Percentiles rank a stretch among this genome's conserved stretches.
Conservation (phyloP, 352 stramenopile species). For the Globisporangium nagaii region DNA sequence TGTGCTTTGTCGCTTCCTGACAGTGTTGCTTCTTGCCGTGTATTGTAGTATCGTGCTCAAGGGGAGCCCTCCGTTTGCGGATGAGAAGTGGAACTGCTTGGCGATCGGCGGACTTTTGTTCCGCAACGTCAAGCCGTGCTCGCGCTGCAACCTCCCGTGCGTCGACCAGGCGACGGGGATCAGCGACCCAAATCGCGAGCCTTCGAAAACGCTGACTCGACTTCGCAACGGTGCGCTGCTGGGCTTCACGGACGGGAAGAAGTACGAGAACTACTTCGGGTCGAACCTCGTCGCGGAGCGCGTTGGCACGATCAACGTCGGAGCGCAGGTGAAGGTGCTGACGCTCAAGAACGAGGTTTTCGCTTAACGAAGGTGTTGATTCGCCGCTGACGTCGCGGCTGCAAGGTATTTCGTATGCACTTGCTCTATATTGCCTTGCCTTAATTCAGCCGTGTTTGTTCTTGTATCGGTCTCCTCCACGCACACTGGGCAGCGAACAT, state of each 20-base stretch:
- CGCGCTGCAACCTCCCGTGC: conserved; percentile 70
- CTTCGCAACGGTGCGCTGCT: conserved; percentile 57
- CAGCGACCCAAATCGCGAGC: conserved; percentile 36
- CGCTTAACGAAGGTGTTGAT: conserved; percentile 17
- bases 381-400: not conserved
- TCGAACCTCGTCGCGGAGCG: conserved; percentile 66
- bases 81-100: conserved; percentile 73
- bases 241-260: conserved; percentile 48
- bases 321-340: conserved; percentile 51
- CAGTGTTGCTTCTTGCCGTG: not conserved
- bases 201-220: conserved; percentile 39
- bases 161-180: conserved; percentile 66
- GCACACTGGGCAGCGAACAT: conserved; percentile 44
- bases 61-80: conserved; percentile 53
- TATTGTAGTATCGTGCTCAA: conserved; percentile 62
- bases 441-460: conserved; percentile 15
- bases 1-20: not conserved
- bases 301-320: conserved; percentile 28
- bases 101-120: conserved; percentile 48
- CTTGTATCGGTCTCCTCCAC: conserved; percentile 48
- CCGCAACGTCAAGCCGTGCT: conserved; percentile 69
- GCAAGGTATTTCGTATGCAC: not conserved
- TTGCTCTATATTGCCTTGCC: not conserved
- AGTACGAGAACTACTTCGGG: conserved; percentile 66
- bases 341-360: conserved; percentile 58